Conservation (phyloP, 176 grass and related monocot species). For the Lolium multiflorum region DNA sequence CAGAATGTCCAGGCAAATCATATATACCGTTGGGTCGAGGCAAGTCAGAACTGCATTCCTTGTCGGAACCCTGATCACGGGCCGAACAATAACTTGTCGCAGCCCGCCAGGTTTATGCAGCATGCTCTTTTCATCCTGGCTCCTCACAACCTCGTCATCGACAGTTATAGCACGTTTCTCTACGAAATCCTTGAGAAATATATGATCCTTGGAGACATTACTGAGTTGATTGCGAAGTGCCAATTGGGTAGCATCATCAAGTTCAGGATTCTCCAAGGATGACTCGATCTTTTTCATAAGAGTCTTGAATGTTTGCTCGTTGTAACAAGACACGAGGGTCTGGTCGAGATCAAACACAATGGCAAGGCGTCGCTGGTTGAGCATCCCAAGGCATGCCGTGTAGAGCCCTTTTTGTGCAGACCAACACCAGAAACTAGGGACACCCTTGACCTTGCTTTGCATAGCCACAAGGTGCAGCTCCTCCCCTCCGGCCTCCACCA, state of each 20-base stretch:
- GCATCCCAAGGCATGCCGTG: constrained; percentile 53
- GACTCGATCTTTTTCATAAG: constrained; percentile 48
- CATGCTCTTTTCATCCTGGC: constrained; percentile 51
- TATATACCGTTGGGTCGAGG: constrained; percentile 62
- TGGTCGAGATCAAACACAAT: constrained; percentile 72
- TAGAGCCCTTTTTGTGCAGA: constrained; percentile 52
- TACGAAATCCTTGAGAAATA: constrained; percentile 54
- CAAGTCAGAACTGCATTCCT: constrained; percentile 65
- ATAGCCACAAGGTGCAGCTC: constrained; percentile 73
- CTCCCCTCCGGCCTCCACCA: constrained; percentile 48
- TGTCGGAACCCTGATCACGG: constrained; percentile 55
- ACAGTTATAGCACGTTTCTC: constrained; percentile 39
- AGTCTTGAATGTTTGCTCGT: constrained; percentile 53
- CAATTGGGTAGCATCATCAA: constrained; percentile 45
- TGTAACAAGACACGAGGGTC: constrained; percentile 64
- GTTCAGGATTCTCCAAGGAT: constrained; percentile 41
- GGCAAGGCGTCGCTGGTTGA: constrained; percentile 57
- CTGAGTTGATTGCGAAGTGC: constrained; percentile 50
- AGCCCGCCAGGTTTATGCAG: background rate
- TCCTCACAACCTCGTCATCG: constrained; percentile 25
- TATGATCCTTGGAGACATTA: constrained; percentile 47
- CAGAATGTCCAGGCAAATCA: background rate
- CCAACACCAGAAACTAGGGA: constrained; percentile 79
- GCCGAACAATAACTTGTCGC: constrained; percentile 44
- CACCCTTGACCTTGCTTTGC: constrained; percentile 56